Base-by-base conservation (phyloP, 257 asterid species). In the Nicotiana tomentosiformis region DNA sequence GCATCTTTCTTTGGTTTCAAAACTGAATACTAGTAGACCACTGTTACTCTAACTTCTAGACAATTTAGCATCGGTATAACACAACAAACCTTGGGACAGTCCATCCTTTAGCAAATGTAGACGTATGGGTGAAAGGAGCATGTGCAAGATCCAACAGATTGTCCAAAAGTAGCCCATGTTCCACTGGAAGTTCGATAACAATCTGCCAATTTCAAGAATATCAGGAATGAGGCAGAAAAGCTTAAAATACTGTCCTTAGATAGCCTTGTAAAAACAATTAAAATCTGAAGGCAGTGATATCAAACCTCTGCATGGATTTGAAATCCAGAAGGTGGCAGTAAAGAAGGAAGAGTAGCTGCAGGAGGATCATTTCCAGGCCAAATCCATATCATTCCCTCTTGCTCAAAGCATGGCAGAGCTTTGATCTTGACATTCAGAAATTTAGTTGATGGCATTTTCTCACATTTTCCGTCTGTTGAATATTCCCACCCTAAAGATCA, bases 71-170 rank as follows among this genome's bases (percentile, higher is more conserved):
- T 74, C 16, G 15, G 1, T 49, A 51, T 14, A 74, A 15, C 17
- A 35, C 58, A 68, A 76, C 83, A 64, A 70, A 94, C 97, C 96
- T 95, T 43, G 99, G 99, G 68, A 95, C 94, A 66, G 91, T 90
- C 99, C 99, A 95, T 74, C 99, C 99, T 89, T 95, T 95, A 49
- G 99, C 98, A 81, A 95, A 95, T 2, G 99, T 95, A 32, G 99
- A 95, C 39, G 99, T 93, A 84, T 95, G 99, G 8, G 97, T 94
- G 85, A 95, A 95, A 76, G 98, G 99, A 61, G 99, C 99, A 85
- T 95, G 99, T 82, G 99, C 98, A 78, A 95, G 96, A 90, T 95
- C 99, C 91, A 95, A 88, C 84, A 95, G 96, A 88, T 95, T 95
- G 94, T 95, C 99, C 39, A 95, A 86, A 20, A 95, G 93, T 29